A percentile compares a stretch with the other conserved stretches of the same genome.
phyloP scores from a whole-genome alignment of 257 asterid genomes.

The Gentiana straminea region DNA sequence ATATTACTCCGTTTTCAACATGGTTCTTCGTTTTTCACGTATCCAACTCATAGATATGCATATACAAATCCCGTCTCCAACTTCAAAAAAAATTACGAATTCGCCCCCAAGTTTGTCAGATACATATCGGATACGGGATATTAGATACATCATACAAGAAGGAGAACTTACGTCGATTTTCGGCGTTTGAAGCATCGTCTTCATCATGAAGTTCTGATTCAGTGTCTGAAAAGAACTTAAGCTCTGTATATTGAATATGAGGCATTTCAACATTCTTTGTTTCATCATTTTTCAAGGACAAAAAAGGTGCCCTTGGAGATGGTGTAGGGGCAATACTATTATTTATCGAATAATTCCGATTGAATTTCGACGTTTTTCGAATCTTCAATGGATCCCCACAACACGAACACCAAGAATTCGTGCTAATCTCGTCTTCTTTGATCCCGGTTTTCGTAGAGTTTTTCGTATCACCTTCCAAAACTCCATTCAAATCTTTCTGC shows the following conservation, averaged over 20 bases:
- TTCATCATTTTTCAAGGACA: constrained; percentile 36
- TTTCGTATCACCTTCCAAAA: constrained; percentile 29
- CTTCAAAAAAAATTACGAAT: no score
- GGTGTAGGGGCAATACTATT: constrained; percentile 31
- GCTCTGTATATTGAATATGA: constrained; percentile 42
- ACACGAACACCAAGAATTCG: constrained; percentile 44
- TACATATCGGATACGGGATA: no score
- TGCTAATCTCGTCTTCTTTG: constrained; percentile 38
- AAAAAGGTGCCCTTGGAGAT: constrained; percentile 48
- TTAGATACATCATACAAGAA: no score
- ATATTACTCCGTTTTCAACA: no score
- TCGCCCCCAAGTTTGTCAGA: no score
- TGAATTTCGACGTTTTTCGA: constrained; percentile 29
- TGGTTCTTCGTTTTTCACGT: no score
- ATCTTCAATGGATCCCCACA: constrained; percentile 65
- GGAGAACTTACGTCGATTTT: constrained; percentile 33
- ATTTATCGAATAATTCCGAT: constrained; percentile 39
- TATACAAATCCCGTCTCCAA: no score
- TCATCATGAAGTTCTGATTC: constrained; percentile 41
- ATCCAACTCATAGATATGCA: no score
- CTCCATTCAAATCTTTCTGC: constrained; percentile 43
- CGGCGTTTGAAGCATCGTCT: constrained; percentile 29
- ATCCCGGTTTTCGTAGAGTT: constrained; percentile 16
- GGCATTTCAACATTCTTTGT: constrained; percentile 29
- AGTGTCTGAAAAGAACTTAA: constrained; percentile 38